Evolutionary conservation across 2,329 filamentous ascomycete genomes (phyloP), one percentile per base, ranked within the genome.

Genomic region (Alternaria burnsii): DNA sequence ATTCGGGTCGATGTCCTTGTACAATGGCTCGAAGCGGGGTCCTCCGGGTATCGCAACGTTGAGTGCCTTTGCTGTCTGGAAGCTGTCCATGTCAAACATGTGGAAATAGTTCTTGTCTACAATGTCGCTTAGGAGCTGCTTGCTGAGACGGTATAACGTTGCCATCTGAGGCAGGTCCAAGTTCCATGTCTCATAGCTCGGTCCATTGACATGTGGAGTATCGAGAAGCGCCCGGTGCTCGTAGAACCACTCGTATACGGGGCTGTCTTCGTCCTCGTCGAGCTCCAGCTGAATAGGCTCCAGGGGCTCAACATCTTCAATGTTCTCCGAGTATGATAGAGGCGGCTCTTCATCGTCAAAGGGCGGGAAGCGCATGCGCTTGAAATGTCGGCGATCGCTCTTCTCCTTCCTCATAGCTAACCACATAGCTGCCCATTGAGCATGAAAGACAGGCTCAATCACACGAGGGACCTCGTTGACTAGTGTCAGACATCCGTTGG

Each of bases 361-460:
- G 0, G 96, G 96, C 18, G 95, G 95, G 72, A 99, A 99, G 70
- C 96, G 89, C 95, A 99, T 99, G 67, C 95, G 89, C 84, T 99
- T 99, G 85, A 99, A 99, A 71, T 98, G 88, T 75, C 94, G 85
- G 79, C 95, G 85, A 74, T 99, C 95, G 75, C 93, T 95, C 85
- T 99, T 99, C 78, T 99, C 95, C 71, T 96, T 91, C 71, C 95
- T 89, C 95, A 99, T 99, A 44, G 91, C 93, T 26, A 97, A 90
- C 95, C 95, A 99, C 95, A 99, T 99, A 55, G 94, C 97, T 12
- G 95, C 95, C 95, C 95, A 99, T 79, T 99, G 95, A 58, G 95
- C 95, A 77, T 97, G 94, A 80, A 97, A 99, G 4, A 99, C 92
- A 0, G 95, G 95, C 77, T 98, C 95, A 73, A 99, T 98, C 56